Base-by-base conservation (phyloP, 805 yeast genomes). In the Starmerella bacillaris region DNA sequence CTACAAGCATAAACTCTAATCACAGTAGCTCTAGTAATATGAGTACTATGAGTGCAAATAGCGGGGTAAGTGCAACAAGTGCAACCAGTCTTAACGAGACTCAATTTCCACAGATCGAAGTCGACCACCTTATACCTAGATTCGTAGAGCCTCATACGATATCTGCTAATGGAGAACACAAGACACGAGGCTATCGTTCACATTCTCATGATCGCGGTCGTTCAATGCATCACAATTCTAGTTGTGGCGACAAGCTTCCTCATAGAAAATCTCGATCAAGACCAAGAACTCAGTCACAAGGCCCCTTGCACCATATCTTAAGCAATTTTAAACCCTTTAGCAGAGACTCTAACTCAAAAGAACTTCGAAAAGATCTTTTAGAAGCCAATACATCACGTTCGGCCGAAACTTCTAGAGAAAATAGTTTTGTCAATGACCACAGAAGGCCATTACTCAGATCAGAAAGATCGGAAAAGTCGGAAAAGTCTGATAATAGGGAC, bases 41-140 rank as follows among this genome's bases (percentile, higher is more conserved):
- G 18, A 27, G 34, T 18, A 20, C 5, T 4, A 15, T 15, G n/a
- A 34, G 37, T 22, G 35, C 32, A 6, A 20, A 32, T 33, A 37
- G 33, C 29, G 38, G 35, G 4, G 20, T 36, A 15, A 38, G 41
- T 34, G 36, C 31, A 22, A 27, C 26, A 2, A 35, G 37, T 29
- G 39, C 21, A 17, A 6, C 14, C 12, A 28, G 33, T 24, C 17
- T 17, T n/a, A 8, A 8, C 32, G 22, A 19, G 5, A 14, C 32
- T 6, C 32, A 26, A 11, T 26, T 26, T 18, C 29, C 29, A 18
- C 29, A 15, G 8, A 26, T 26, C 29, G 29, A 26, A 11, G 14
- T 26, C 29, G n/a, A n/a, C n/a, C n/a, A n/a, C n/a, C n/a, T n/a
- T n/a, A n/a, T n/a, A n/a, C 18, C 16, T 8, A 18, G 16, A 5